phyloP scores from a whole-genome alignment of 805 yeast genomes.

The Metschnikowia lochheadii region DNA sequence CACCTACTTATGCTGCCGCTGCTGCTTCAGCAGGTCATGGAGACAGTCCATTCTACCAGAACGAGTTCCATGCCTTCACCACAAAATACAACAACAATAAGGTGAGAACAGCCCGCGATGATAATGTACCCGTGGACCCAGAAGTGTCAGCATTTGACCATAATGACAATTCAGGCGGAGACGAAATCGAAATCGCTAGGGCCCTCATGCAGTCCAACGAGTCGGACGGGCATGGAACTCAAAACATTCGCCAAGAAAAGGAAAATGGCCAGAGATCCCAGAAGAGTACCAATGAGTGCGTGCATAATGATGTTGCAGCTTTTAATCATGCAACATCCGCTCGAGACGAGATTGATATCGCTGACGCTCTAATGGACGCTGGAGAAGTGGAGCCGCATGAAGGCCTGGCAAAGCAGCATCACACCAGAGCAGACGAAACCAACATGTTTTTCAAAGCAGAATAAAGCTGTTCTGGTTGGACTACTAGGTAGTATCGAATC shows the following conservation, averaged over 20 bases:
- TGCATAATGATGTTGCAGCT: neutral
- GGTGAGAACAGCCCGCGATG: slow-evolving; percentile 10
- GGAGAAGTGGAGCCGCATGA: neutral
- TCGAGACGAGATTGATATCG: slow-evolving; percentile 4
- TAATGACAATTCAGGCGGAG: slow-evolving; percentile 31
- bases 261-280: neutral
- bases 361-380: slow-evolving; percentile 1
- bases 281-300: neutral
- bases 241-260: neutral
- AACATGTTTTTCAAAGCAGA: slow-evolving; percentile 16
- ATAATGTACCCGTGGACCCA: slow-evolving; percentile 53
- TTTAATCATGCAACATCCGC: neutral
- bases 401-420: neutral
- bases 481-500: neutral
- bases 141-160: slow-evolving; percentile 44
- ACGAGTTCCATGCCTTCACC: slow-evolving; percentile 11
- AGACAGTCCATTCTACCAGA: slow-evolving; percentile 16
- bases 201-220: slow-evolving; percentile 61
- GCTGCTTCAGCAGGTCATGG: slow-evolving; percentile 29
- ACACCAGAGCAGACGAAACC: slow-evolving; percentile 12
- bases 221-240: slow-evolving; percentile 17
- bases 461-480: neutral
- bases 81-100: slow-evolving; percentile 9
- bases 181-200: slow-evolving; percentile 61
- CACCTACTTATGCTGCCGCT: slow-evolving; percentile 29